Evolutionary conservation across 139 green algal species (phyloP).

Genomic region (Zygnema circumcarinatum): DNA sequence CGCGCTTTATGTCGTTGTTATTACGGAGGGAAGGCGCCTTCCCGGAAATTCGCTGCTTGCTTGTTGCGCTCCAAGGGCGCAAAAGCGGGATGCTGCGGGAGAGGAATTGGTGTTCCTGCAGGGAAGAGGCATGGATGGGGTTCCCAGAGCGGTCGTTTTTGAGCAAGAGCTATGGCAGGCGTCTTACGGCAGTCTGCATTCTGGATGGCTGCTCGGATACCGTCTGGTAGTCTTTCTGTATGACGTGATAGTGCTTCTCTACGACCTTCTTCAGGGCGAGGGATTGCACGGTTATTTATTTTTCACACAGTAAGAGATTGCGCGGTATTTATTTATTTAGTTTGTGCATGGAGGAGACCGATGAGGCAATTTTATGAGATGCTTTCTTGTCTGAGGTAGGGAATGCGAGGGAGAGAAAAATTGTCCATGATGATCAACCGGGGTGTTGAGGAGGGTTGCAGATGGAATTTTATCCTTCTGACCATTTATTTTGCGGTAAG

Average conservation of each 20-base stretch:
- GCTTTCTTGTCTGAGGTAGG: too few relatives aligned
- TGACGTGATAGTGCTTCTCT: not conserved
- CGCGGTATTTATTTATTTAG: not conserved
- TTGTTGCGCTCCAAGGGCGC: not conserved
- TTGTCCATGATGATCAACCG: too few relatives aligned
- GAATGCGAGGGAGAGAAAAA: too few relatives aligned
- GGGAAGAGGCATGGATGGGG: not conserved
- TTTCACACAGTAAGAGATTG: constrained; percentile 13
- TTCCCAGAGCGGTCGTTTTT: not conserved
- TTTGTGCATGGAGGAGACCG: not conserved
- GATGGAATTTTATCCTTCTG: constrained; percentile 14
- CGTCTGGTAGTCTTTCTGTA: not conserved
- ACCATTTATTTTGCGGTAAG: constrained; percentile 11
- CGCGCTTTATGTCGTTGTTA: not conserved
- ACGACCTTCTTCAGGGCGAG: not conserved
- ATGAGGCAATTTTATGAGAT: not conserved
- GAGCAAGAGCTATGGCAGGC: constrained; percentile 7
- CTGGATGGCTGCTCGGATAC: not conserved
- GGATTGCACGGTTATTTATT: not conserved
- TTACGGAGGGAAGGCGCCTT: not conserved
- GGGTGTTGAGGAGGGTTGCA: too few relatives aligned
- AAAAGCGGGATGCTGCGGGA: not conserved
- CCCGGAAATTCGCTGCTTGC: not conserved
- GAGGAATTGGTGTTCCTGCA: not conserved
- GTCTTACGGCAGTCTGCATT: not conserved